Evolutionary conservation across 257 asterid genomes (phyloP).

Genomic region (Apocynum venetum): DNA sequence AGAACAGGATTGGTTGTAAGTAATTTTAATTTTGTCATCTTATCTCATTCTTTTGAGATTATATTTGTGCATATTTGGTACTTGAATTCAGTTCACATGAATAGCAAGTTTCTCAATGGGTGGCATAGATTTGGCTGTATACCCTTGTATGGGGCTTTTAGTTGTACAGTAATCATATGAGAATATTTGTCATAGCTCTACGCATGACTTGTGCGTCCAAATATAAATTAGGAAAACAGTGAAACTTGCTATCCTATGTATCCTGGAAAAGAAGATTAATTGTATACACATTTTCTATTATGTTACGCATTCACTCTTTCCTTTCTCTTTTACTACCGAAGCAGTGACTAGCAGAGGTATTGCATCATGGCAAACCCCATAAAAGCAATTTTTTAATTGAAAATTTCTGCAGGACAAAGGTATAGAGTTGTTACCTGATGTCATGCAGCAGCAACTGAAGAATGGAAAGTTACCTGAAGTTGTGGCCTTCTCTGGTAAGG

Average conservation of each 20-base stretch:
- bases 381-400: neutral
- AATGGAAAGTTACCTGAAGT: conserved; percentile 53
- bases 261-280: neutral
- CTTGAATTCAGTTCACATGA: neutral
- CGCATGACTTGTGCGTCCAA: neutral
- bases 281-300: neutral
- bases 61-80: neutral
- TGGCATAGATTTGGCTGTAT: neutral
- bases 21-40: conserved; percentile 19
- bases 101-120: neutral
- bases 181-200: neutral
- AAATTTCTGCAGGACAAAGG: conserved; percentile 56
- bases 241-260: neutral
- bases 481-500: conserved; percentile 23
- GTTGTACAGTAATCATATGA: neutral
- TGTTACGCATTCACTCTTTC: neutral
- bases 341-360: neutral
- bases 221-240: neutral
- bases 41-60: neutral
- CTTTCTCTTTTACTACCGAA: neutral
- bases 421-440: conserved; percentile 70
- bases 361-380: neutral
- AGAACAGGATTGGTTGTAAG: conserved; percentile 86
- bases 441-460: conserved; percentile 63
- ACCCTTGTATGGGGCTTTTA: neutral